Base-by-base conservation (phyloP, 2,329 filamentous ascomycete genomes). In the Ploettnerulaceae sp. region DNA sequence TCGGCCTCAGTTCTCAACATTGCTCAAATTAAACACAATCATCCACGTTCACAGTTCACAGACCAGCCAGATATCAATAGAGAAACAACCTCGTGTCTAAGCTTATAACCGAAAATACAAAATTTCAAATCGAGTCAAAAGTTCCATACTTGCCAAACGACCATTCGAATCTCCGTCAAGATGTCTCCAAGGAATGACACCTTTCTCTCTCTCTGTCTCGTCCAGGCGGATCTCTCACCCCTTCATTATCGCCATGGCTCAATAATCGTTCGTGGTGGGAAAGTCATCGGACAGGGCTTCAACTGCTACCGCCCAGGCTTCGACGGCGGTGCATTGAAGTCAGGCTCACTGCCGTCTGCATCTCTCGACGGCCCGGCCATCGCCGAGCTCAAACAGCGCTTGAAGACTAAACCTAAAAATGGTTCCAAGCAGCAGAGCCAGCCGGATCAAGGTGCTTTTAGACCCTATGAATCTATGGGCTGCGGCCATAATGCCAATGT, bases 211-310 rank as follows among this genome's bases (percentile, higher is more conserved):
- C 66, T 74, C 20, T 76, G 73, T 65, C 67, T 76, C 38, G 69
- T 73, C 62, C 70, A 76, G 66, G 74, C 74, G 40, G 60, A 69
- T 21, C 66, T 68, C 37, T 75, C 71, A 11, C 69, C 71, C 21
- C 69, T 77, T 20, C 69, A 67, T 59, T 70, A 71, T 51, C 70
- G 71, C 49, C 73, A 76, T 59, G 72, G 73, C 21, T 67, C 67
- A 35, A 69, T 76, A 54, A 64, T 75, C 48, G 71, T 75, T 45
- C 71, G 71, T 49, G 73, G 71, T 43, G 72, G 72, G 41, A 77
- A 76, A 56, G 66, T 76, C 53, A 71, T 77, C 50, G 73, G 73
- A 9, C 67, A 70, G 44, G 72, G 72, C 40, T 72, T 68, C 65
- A 76, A 76, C 55, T 69, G 72, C 56, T 68, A 70, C 54, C 71